phyloP scores from a whole-genome alignment of 1,139 yeast species.

The Yamadazyma oceani region DNA sequence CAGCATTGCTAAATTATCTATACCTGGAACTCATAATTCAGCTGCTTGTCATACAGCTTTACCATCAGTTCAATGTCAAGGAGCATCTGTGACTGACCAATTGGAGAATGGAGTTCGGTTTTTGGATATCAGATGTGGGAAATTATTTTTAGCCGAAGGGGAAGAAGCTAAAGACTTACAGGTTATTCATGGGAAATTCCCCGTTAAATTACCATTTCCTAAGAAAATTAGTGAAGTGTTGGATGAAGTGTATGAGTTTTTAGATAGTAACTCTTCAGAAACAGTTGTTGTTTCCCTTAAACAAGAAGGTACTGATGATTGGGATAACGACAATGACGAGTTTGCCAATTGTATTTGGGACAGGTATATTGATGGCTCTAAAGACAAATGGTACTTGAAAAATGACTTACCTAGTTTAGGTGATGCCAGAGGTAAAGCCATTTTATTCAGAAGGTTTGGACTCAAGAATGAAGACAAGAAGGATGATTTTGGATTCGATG shows the following conservation, averaged over 20 bases:
- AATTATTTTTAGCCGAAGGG: constrained; percentile 52
- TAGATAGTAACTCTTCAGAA: constrained; percentile 55
- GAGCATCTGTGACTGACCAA: constrained; percentile 58
- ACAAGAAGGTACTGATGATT: constrained; percentile 69
- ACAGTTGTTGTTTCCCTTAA: constrained; percentile 68
- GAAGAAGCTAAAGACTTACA: constrained; percentile 56
- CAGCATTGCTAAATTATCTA: constrained; percentile 52
- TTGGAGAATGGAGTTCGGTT: constrained; percentile 73
- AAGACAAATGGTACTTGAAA: constrained; percentile 62
- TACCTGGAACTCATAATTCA: constrained; percentile 82
- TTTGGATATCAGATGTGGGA: constrained; percentile 66
- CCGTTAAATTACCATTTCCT: constrained; percentile 65
- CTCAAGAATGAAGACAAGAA: constrained; percentile 47
- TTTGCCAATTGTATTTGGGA: constrained; percentile 67
- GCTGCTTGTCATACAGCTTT: constrained; percentile 75
- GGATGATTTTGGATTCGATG: constrained; percentile 62
- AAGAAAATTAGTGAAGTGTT: constrained; percentile 47
- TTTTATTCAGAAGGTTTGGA: constrained; percentile 72
- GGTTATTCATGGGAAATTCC: constrained; percentile 76
- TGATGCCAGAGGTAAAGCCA: constrained; percentile 65
- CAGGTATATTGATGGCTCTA: constrained; percentile 48
- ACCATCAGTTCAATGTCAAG: constrained; percentile 82
- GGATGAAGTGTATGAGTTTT: constrained; percentile 59
- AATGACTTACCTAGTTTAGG: constrained; percentile 57
- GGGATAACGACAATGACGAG: constrained; percentile 65